Conservation (phyloP, 129 eudicot genomes). For the Tagetes patula region DNA sequence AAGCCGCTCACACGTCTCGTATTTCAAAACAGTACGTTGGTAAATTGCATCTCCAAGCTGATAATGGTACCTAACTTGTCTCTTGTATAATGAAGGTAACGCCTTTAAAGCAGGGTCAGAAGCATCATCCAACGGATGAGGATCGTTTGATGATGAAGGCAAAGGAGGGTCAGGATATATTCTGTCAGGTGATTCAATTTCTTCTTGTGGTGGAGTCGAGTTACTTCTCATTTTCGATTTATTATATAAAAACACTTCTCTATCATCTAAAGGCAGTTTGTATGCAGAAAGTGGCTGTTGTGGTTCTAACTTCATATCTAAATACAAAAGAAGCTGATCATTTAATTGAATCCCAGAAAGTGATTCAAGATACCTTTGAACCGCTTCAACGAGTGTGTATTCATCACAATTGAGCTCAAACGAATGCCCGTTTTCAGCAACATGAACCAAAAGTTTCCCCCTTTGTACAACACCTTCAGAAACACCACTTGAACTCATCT, state of each 20-base stretch:
- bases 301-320: conserved; percentile 75
- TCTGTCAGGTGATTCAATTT: conserved; percentile 46
- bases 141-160: conserved; percentile 51
- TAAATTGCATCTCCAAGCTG: conserved; percentile 65
- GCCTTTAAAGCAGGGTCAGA: conserved; percentile 89
- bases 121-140: conserved; percentile 84
- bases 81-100: conserved; percentile 73
- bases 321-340: conserved; percentile 85
- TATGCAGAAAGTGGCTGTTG: conserved; percentile 72
- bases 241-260: conserved; percentile 77
- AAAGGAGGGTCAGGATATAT: conserved; percentile 49
- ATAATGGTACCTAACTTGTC: conserved; percentile 80
- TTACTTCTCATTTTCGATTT: conserved; percentile 71
- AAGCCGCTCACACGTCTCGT: conserved; percentile 65
- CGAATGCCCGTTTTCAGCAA: conserved; percentile 96
- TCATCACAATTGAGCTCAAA: conserved; percentile 77
- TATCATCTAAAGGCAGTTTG: conserved; percentile 73
- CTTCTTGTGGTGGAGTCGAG: conserved; percentile 67
- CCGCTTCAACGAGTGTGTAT: conserved; percentile 64
- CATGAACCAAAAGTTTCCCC: conserved; percentile 76
- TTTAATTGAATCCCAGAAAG: conserved; percentile 54
- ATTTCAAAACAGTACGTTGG: conserved; percentile 48
- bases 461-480: conserved; percentile 52
- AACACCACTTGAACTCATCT: conserved; percentile 64
- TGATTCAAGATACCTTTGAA: conserved; percentile 68